These are phyloP conservation scores for Fusarium guadeloupense DNA, from an alignment of 2,329 filamentous ascomycete genomes.

Conservation along the genomic window DNA sequence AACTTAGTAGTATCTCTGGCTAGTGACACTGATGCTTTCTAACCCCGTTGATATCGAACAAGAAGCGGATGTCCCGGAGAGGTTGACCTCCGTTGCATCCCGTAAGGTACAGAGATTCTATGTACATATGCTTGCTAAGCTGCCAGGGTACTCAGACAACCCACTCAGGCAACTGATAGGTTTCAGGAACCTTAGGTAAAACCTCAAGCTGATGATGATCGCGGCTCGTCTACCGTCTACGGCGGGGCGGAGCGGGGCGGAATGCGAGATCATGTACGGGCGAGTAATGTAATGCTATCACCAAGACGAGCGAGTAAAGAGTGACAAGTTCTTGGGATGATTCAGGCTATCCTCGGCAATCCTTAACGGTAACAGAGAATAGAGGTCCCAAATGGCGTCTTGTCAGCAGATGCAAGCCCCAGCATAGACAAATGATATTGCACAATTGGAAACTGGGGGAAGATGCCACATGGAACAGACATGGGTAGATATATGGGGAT, in stretches of 20 bases:
- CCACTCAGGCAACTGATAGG: background rate
- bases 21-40: too few species aligned
- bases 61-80: conserved; percentile 11
- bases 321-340: conserved; percentile 1
- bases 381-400: background rate
- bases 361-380: background rate
- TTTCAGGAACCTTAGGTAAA: conserved; percentile 1
- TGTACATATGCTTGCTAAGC: background rate
- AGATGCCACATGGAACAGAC: conserved; percentile 28
- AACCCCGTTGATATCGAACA: background rate
- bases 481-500: conserved; percentile 32
- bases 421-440: conserved; percentile 22
- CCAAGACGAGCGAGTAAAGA: background rate
- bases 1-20: too few species aligned
- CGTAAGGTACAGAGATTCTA: too few species aligned
- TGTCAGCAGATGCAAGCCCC: conserved; percentile 16
- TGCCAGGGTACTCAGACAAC: background rate
- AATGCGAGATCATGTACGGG: background rate
- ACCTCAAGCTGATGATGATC: conserved; percentile 21
- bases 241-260: conserved; percentile 37
- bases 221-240: conserved; percentile 10
- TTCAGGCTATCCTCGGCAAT: conserved; percentile 5
- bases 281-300: too few species aligned
- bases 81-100: background rate
- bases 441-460: conserved; percentile 21